Evolutionary conservation across 257 asterid species (phyloP).

Genomic region (Solanum sitiens): DNA sequence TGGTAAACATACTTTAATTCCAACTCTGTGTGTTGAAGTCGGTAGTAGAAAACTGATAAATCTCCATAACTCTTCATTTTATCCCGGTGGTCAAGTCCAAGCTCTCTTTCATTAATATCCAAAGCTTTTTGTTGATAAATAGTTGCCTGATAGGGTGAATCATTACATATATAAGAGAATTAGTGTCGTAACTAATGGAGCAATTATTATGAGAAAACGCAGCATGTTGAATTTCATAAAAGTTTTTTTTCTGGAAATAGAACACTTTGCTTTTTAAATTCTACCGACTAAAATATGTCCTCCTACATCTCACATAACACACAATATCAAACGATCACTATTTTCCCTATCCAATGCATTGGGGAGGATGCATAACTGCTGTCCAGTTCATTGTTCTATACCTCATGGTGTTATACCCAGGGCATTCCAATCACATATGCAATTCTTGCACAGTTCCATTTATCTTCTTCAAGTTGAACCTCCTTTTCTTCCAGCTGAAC

Average conservation of each 20-base stretch:
- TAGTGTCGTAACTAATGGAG: neutral
- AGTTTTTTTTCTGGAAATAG: neutral
- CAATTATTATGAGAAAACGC: neutral
- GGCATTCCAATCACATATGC: neutral
- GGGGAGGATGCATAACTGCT: neutral
- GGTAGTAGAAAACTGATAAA: conserved; percentile 93
- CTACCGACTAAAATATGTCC: neutral
- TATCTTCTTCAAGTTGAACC: too few species aligned
- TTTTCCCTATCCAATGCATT: neutral
- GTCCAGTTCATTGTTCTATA: too few species aligned
- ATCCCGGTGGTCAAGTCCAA: conserved; percentile 99
- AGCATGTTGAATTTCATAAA: neutral
- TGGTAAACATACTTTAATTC: conserved; percentile 68
- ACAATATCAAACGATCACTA: neutral
- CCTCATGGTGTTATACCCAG: too few species aligned
- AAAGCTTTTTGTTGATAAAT: too few species aligned
- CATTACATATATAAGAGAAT: neutral
- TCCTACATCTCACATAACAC: neutral
- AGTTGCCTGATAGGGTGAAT: too few species aligned
- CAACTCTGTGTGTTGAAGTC: conserved; percentile 96
- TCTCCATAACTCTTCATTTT: conserved; percentile 99
- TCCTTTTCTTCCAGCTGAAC: too few species aligned
- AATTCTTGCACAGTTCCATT: neutral
- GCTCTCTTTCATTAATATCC: conserved; percentile 95
- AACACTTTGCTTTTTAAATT: neutral